A percentile compares a stretch with the other conserved stretches of the same genome.
Conservation (phyloP, 176 grass and related monocot genomes). For the Eremochloa ophiuroides region DNA sequence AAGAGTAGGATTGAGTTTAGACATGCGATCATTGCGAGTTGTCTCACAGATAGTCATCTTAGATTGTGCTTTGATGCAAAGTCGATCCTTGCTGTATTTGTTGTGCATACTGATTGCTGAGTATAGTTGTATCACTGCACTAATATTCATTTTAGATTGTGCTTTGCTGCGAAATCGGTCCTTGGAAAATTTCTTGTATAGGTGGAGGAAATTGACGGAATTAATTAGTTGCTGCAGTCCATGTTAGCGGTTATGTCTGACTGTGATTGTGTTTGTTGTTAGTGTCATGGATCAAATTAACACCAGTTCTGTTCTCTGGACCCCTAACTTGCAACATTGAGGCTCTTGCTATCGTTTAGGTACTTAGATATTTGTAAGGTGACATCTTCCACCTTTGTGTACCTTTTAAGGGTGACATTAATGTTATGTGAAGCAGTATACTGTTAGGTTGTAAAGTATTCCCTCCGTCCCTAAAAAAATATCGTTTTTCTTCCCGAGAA, state of each 20-base stretch:
- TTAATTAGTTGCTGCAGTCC: background rate
- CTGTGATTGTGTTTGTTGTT: background rate
- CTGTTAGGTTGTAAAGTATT: background rate
- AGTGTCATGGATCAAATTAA: background rate
- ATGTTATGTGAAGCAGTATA: background rate
- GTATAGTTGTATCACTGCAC: background rate
- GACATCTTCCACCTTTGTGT: background rate
- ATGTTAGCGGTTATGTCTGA: too few species aligned
- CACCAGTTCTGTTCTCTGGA: too few species aligned
- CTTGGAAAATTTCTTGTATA: background rate
- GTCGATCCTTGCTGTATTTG: too few species aligned
- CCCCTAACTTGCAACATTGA: background rate
- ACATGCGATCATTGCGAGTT: too few species aligned
- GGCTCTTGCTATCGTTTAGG: background rate
- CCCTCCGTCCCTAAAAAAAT: too few species aligned
- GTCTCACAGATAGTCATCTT: too few species aligned
- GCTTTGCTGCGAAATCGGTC: background rate
- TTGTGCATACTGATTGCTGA: background rate
- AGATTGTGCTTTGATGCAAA: too few species aligned
- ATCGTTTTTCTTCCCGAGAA: too few species aligned
- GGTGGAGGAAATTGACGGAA: background rate
- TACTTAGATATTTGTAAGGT: background rate
- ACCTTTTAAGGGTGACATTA: background rate
- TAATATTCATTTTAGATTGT: background rate
- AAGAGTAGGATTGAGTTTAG: background rate